Conservation (phyloP, 1,139 yeast species). For the Kluyveromyces sp. region DNA sequence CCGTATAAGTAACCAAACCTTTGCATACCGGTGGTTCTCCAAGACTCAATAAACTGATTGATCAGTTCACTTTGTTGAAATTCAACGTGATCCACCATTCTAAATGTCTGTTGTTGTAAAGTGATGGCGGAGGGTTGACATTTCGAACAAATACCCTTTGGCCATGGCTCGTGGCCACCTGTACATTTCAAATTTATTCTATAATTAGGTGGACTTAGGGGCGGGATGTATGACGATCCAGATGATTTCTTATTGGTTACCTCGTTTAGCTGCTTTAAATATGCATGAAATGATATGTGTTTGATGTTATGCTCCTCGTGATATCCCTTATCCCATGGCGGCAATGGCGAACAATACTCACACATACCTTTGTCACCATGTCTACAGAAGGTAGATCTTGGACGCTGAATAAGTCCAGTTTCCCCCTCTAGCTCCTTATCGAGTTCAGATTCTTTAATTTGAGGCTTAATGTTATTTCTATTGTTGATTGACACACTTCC, state of each 20-base stretch:
- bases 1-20: constrained; percentile 85
- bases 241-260: constrained; percentile 56
- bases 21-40: constrained; percentile 88
- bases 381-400: constrained; percentile 58
- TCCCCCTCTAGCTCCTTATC: constrained; percentile 63
- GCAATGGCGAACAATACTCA: constrained; percentile 91
- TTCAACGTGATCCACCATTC: constrained; percentile 98
- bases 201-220: constrained; percentile 67
- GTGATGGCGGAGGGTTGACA: constrained; percentile 97
- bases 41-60: constrained; percentile 76
- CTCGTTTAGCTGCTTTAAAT: constrained; percentile 66
- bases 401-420: constrained; percentile 67
- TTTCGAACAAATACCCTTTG: constrained; percentile 90
- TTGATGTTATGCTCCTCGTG: constrained; percentile 72
- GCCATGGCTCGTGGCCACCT: constrained; percentile 88
- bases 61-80: constrained; percentile 67
- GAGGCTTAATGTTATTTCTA: background rate
- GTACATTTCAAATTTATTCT: constrained; percentile 56
- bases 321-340: constrained; percentile 86
- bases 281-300: constrained; percentile 82
- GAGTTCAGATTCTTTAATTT: constrained; percentile 42
- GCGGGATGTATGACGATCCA: constrained; percentile 68
- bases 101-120: constrained; percentile 76
- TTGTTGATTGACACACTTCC: constrained; percentile 2
- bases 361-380: constrained; percentile 97